Conservation (phyloP, 306 rosid genomes). For the Malus asiatica region DNA sequence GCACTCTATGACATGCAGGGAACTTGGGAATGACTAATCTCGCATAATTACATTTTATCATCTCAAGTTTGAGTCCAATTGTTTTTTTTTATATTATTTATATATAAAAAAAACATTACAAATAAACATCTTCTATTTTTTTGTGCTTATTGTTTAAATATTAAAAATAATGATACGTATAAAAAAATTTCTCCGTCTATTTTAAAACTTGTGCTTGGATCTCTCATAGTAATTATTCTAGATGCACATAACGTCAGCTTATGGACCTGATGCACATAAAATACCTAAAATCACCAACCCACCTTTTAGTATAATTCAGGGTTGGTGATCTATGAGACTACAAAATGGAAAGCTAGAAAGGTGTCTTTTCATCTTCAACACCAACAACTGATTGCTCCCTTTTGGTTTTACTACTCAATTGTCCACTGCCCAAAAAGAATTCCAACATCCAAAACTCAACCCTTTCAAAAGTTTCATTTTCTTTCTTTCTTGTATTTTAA, state of each 20-base stretch:
- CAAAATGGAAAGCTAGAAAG: not conserved
- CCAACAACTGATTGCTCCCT: constrained; percentile 15
- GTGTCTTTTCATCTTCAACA: not conserved
- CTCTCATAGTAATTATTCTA: not conserved
- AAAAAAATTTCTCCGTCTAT: no score
- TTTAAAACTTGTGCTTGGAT: not conserved
- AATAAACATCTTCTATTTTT: no score
- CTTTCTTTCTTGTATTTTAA: not conserved
- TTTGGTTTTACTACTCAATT: not conserved
- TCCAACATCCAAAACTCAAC: not conserved
- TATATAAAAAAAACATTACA: no score
- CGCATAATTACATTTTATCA: not conserved
- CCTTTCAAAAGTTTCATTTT: not conserved
- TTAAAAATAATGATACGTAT: no score
- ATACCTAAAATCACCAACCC: constrained; percentile 1
- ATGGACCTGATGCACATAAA: not conserved
- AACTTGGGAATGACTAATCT: no score
- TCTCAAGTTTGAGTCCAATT: no score
- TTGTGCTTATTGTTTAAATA: not conserved
- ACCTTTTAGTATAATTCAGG: not conserved
- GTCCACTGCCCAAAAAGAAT: not conserved
- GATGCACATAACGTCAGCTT: not conserved
- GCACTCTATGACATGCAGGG: not conserved
- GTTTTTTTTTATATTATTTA: no score
- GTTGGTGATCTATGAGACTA: constrained; percentile 14